phyloP scores from a whole-genome alignment of 2,329 filamentous ascomycete species.

The Nemania diffusa region DNA sequence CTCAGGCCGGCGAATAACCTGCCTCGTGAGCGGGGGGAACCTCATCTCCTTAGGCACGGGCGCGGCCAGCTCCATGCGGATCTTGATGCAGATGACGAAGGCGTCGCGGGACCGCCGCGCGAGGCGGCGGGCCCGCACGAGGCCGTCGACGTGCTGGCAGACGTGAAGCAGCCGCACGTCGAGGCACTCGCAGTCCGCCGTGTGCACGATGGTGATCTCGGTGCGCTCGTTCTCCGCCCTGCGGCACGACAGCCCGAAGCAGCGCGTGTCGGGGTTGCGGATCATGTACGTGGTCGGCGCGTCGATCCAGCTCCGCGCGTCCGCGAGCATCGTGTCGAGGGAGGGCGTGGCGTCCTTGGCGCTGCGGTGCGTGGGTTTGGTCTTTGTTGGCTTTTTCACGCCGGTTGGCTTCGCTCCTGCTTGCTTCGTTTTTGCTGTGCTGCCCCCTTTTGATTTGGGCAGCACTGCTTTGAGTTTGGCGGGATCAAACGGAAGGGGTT shows the following conservation, averaged over 20 bases:
- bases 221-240: constrained; percentile 4
- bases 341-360: neutral
- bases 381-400: neutral
- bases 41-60: constrained; percentile 22
- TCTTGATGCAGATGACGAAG: constrained; percentile 39
- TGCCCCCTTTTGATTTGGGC: neutral
- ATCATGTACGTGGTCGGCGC: constrained; percentile 29
- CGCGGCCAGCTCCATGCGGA: constrained; percentile 16
- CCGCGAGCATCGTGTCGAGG: constrained; percentile 23
- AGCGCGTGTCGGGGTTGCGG: constrained; percentile 34
- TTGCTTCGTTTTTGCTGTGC: neutral
- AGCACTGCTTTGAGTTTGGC: constrained; percentile 2
- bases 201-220: constrained; percentile 37
- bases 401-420: constrained; percentile 13
- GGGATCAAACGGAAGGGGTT: constrained; percentile 14
- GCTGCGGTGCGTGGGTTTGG: neutral
- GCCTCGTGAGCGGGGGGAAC: constrained; percentile 15
- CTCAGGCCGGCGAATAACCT: neutral
- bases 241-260: constrained; percentile 33
- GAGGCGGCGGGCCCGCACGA: constrained; percentile 19
- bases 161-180: constrained; percentile 36
- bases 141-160: constrained; percentile 27
- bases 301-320: constrained; percentile 30
- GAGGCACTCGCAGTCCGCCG: constrained; percentile 28
- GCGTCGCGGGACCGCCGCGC: constrained; percentile 32